Evolutionary conservation across 148 eudicot species (phyloP), one percentile per base, ranked within the genome.

Genomic region (Polygonum maritimum): DNA sequence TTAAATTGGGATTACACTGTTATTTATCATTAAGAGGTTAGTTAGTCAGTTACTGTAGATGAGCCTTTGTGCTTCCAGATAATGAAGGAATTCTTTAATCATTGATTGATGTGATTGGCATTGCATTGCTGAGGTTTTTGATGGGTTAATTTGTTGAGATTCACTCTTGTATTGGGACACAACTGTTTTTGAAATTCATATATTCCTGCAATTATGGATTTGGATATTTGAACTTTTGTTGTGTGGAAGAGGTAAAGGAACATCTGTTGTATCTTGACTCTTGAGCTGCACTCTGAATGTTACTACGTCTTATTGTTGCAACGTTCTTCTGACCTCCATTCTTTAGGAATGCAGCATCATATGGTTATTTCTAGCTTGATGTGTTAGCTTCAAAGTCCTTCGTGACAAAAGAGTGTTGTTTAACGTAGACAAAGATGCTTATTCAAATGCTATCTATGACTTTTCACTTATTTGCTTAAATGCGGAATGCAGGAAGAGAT

Each of bases 401-500:
- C 12, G 44, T 10, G 35, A 35, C 0, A 36, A 65, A 31, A 67
- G 44, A 16, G 15, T 26, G 15, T 31, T 33, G 38, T 62, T 26
- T 13, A 35, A 36, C 71, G 3, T 2, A 14, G 7, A 36, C 16
- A 36, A 36, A 6, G 45, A 36, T 36, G 45, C n/a, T 36, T 38
- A 36, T 67, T 36, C 41, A 36, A 67, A 33, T 63, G 18, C 70
- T 63, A 35, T 26, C 40, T 67, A 22, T 67, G 71, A 16, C 21
- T 2, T 38, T 67, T 15, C 70, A 63, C 70, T 14, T 7, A 15
- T 12, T 6, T 67, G 45, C 40, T 15, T 38, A 38, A 16, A 36
- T 67, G 45, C 36, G 45, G 47, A 33, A 26, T 78, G 69, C 89
- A 94, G 98, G 97, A 94, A 76, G 98, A 94, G 80, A 84, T 91